Conservation (phyloP, 1,139 yeast genomes). For the Yarrowia galli region DNA sequence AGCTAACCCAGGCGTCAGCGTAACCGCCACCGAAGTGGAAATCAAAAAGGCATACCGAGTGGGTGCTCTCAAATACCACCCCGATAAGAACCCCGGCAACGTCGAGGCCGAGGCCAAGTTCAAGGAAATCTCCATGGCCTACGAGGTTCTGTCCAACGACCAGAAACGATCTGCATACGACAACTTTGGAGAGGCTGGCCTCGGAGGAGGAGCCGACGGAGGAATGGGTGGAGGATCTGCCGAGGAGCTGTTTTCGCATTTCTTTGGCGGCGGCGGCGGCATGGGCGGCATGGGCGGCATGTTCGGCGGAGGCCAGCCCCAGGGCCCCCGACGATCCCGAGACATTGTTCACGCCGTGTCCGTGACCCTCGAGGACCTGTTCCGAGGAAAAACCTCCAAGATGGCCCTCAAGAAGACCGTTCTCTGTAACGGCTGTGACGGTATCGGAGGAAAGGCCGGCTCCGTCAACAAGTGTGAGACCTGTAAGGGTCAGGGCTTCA, state of each 20-base stretch:
- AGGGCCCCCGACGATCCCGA: slow-evolving; percentile 76
- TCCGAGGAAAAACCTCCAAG: slow-evolving; percentile 94
- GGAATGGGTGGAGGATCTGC: slow-evolving; percentile 77
- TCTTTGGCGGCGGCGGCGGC: slow-evolving; percentile 72
- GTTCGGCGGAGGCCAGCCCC: slow-evolving; percentile 69
- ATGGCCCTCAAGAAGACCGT: slow-evolving; percentile 92
- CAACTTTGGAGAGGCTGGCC: slow-evolving; percentile 91
- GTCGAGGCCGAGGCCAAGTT: slow-evolving; percentile 95
- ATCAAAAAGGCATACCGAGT: slow-evolving; percentile 95
- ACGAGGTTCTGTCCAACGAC: slow-evolving; percentile 83
- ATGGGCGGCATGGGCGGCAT: slow-evolving; percentile 53
- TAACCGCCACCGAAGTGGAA: slow-evolving; percentile 79
- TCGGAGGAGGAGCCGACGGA: slow-evolving; percentile 75
- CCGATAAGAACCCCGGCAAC: slow-evolving; percentile 87
- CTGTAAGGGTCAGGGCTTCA: slow-evolving; percentile 92
- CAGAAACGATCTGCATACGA: slow-evolving; percentile 92
- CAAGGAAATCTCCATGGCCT: slow-evolving; percentile 83
- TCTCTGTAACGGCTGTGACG: slow-evolving; percentile 86
- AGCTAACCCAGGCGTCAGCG: slow-evolving; percentile 60
- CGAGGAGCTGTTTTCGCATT: slow-evolving; percentile 90
- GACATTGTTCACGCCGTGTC: slow-evolving; percentile 89
- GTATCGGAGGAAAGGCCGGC: slow-evolving; percentile 95
- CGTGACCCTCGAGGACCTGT: slow-evolving; percentile 85
- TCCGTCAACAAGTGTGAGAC: slow-evolving; percentile 84
- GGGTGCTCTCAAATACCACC: slow-evolving; percentile 91